phyloP scores from a whole-genome alignment of 768 basidiomycete species.

The Serendipita sp. region DNA sequence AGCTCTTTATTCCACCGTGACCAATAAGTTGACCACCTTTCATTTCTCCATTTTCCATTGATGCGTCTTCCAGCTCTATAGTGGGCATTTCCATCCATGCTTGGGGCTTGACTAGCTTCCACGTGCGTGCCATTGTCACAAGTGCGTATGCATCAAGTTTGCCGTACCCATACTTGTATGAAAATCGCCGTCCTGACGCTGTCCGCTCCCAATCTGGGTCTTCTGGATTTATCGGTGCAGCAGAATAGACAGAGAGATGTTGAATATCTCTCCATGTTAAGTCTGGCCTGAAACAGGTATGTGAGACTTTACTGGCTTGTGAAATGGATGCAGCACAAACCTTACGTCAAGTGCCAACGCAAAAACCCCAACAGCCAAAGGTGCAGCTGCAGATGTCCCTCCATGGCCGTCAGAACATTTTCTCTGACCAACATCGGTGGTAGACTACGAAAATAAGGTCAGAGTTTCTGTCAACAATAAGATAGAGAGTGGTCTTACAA shows the following conservation, averaged over 20 bases:
- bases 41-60: conserved; percentile 28
- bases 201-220: conserved; percentile 93
- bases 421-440: conserved; percentile 81
- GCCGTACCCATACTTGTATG: conserved; percentile 95
- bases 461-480: background rate
- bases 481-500: conserved; percentile 38
- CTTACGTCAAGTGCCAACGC: conserved; percentile 78
- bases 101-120: conserved; percentile 87
- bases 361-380: conserved; percentile 87
- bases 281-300: conserved; percentile 46
- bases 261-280: conserved; percentile 95
- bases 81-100: conserved; percentile 71
- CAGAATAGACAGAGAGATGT: conserved; percentile 66
- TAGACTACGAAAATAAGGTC: conserved; percentile 42
- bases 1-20: conserved; percentile 19
- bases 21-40: conserved; percentile 18
- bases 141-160: conserved; percentile 68
- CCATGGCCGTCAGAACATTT: conserved; percentile 73
- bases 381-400: conserved; percentile 95
- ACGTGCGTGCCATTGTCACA: conserved; percentile 63
- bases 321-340: conserved; percentile 25
- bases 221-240: conserved; percentile 61
- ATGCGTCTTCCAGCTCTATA: conserved; percentile 46
- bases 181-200: conserved; percentile 46
- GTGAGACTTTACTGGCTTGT: background rate